A percentile compares a stretch with the other conserved stretches of the same genome.
Evolutionary conservation across 768 basidiomycete species (phyloP).

Genomic region (Fomitopsis serialis): DNA sequence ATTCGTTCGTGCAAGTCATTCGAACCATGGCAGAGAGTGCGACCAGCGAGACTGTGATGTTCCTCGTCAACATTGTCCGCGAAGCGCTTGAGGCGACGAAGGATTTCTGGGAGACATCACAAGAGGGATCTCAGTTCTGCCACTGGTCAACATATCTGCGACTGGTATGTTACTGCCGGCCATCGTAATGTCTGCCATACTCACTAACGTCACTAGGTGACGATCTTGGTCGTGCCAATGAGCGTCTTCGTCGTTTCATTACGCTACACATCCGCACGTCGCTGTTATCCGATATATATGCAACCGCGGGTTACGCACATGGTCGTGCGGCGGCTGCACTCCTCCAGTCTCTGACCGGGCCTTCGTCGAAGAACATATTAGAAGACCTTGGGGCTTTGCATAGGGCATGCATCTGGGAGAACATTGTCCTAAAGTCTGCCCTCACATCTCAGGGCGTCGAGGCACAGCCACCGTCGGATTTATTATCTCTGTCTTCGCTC

Average conservation of each 20-base stretch:
- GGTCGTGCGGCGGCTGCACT: slow-evolving; percentile 70
- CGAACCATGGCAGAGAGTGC: slow-evolving; percentile 85
- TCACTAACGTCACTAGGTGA: slow-evolving; percentile 27
- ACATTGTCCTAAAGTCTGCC: slow-evolving; percentile 66
- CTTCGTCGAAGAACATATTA: slow-evolving; percentile 58
- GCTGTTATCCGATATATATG: slow-evolving; percentile 83
- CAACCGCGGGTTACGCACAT: slow-evolving; percentile 77
- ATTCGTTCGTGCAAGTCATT: slow-evolving; percentile 84
- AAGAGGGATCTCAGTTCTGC: slow-evolving; percentile 58
- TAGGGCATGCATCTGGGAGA: slow-evolving; percentile 82
- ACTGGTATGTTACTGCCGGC: not conserved
- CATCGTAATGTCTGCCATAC: not conserved
- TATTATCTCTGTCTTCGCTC: not conserved
- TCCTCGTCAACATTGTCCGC: slow-evolving; percentile 66
- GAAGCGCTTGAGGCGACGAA: slow-evolving; percentile 64
- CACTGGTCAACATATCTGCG: slow-evolving; percentile 46
- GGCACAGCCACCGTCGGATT: not conserved
- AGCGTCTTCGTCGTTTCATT: slow-evolving; percentile 66
- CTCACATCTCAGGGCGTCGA: slow-evolving; percentile 26
- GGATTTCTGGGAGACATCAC: slow-evolving; percentile 59
- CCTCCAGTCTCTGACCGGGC: slow-evolving; percentile 68
- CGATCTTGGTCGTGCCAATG: slow-evolving; percentile 47
- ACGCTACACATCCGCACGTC: slow-evolving; percentile 75
- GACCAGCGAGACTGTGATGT: slow-evolving; percentile 67
- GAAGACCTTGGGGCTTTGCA: slow-evolving; percentile 74